phyloP scores from a whole-genome alignment of 2,329 filamentous ascomycete genomes.

The Colletotrichum orbiculare region DNA sequence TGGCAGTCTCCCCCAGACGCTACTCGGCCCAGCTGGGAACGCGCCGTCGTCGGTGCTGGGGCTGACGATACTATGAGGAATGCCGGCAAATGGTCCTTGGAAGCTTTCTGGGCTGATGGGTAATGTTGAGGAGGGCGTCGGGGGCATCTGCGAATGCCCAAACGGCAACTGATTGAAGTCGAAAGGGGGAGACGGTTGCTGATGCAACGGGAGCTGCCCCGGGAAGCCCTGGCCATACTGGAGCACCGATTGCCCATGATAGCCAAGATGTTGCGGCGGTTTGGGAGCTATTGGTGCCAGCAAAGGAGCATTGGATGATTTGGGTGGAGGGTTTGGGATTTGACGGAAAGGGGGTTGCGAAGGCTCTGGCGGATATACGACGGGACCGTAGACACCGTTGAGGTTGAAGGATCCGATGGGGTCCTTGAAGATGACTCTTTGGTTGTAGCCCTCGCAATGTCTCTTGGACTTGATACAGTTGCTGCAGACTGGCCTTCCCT shows the following conservation, averaged over 20 bases:
- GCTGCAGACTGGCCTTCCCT: conserved; percentile 82
- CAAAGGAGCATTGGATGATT: conserved; percentile 50
- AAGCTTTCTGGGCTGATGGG: conserved; percentile 35
- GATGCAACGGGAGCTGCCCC: conserved; percentile 35
- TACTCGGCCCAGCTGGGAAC: conserved; percentile 5
- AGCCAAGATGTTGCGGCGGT: conserved; percentile 53
- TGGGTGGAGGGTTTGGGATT: conserved; percentile 54
- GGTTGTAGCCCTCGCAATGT: conserved; percentile 85
- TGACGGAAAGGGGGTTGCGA: conserved; percentile 59
- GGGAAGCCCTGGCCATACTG: conserved; percentile 46
- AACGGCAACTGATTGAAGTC: conserved; percentile 41
- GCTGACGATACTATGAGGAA: conserved; percentile 22
- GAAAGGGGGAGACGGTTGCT: conserved; percentile 25
- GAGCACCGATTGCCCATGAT: conserved; percentile 44
- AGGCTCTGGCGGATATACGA: conserved; percentile 57
- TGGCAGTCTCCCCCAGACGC: conserved; percentile 12
- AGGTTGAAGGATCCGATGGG: conserved; percentile 68
- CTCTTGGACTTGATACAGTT: conserved; percentile 91
- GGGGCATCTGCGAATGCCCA: conserved; percentile 31
- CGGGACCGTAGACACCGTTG: conserved; percentile 56
- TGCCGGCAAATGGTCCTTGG: conserved; percentile 24
- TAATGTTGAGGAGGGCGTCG: conserved; percentile 30
- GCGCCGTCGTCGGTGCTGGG: conserved; percentile 22
- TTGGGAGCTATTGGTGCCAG: conserved; percentile 64
- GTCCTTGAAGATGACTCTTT: conserved; percentile 83